Evolutionary conservation across 1,139 yeast species (phyloP).

Genomic region (Pichia sp.): DNA sequence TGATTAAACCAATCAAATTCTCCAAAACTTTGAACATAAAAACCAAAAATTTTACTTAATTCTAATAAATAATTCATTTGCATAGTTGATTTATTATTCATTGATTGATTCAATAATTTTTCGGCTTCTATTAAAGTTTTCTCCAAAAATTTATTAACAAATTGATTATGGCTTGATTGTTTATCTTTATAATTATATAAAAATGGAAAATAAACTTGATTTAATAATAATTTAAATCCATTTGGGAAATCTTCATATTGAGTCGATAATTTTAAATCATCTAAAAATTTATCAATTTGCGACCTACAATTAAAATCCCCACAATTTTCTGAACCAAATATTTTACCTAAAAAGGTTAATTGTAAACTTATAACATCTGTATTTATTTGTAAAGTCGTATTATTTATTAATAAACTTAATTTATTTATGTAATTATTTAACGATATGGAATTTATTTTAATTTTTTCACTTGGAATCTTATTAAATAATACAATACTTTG

Average conservation of each 20-base stretch:
- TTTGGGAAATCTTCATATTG: slow-evolving; percentile 3
- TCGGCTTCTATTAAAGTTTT: slow-evolving; percentile 1
- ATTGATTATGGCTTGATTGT: background rate
- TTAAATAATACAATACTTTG: slow-evolving; percentile 16
- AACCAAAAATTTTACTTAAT: slow-evolving; percentile 14
- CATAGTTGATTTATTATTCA: slow-evolving; percentile 1
- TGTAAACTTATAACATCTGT: slow-evolving; percentile 13
- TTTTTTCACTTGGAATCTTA: slow-evolving; percentile 7
- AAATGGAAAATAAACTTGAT: slow-evolving; percentile 8
- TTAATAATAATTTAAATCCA: slow-evolving; percentile 7
- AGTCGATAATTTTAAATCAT: background rate
- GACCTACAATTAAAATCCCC: too few species aligned
- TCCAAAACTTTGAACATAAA: slow-evolving; percentile 4
- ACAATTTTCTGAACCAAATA: slow-evolving; percentile 1
- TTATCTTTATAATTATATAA: background rate
- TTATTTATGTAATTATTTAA: slow-evolving; percentile 1
- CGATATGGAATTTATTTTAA: background rate
- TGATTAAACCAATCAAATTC: slow-evolving; percentile 11
- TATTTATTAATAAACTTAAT: slow-evolving; percentile 1
- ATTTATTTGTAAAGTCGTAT: slow-evolving; percentile 11
- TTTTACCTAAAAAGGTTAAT: slow-evolving; percentile 7
- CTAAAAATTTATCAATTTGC: background rate
- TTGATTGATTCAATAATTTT: slow-evolving; percentile 1
- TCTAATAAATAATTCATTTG: slow-evolving; percentile 10
- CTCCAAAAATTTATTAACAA: background rate